Conservation (phyloP, 2,329 filamentous ascomycete species). For the Trichoderma sp. region DNA sequence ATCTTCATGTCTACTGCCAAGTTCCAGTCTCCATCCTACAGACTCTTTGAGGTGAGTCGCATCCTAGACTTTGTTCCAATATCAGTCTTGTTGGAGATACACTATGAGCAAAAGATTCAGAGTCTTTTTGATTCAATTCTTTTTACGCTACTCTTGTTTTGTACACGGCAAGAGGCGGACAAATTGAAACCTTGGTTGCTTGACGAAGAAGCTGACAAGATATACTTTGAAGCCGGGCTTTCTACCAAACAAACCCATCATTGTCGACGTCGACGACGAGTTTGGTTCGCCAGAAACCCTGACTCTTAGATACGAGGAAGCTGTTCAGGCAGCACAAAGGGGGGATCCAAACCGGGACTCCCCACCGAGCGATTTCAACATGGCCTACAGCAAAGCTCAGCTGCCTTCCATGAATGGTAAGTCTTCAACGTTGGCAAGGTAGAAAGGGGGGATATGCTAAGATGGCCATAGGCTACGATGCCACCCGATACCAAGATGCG, state of each 20-base stretch:
- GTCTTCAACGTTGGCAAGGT: conserved; percentile 38
- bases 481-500: conserved; percentile 57
- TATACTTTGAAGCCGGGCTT: conserved; percentile 46
- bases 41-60: conserved; percentile 59
- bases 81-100: background rate
- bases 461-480: conserved; percentile 51
- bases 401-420: conserved; percentile 78
- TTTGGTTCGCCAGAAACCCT: conserved; percentile 58
- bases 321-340: conserved; percentile 51
- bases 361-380: conserved; percentile 43
- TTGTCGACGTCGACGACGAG: conserved; percentile 53
- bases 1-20: conserved; percentile 58
- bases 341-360: conserved; percentile 56
- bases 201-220: conserved; percentile 29
- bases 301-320: conserved; percentile 57
- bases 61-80: conserved; percentile 35
- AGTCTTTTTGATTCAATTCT: background rate
- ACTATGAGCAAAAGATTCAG: background rate
- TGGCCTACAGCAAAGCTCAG: conserved; percentile 72
- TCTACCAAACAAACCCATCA: conserved; percentile 55
- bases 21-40: conserved; percentile 55
- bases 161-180: background rate
- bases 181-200: conserved; percentile 17
- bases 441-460: background rate
- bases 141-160: background rate